Conservation (phyloP, 2,329 filamentous ascomycete species). For the Phaeosphaeria sp. region DNA sequence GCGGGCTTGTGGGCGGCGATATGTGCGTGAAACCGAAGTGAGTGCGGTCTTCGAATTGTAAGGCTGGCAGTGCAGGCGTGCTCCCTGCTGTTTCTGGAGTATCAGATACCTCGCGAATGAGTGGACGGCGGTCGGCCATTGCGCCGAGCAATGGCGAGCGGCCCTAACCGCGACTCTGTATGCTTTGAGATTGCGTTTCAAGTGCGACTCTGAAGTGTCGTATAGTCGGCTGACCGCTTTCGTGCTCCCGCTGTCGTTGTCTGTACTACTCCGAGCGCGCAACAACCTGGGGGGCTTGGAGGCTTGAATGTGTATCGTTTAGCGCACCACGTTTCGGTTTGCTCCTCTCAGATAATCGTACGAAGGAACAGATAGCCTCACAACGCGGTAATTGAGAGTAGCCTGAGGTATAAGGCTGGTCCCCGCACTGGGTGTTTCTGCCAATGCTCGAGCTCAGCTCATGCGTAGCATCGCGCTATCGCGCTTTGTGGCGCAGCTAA, state of each 20-base stretch:
- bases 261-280: neutral
- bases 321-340: neutral
- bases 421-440: neutral
- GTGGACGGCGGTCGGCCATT: constrained; percentile 43
- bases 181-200: constrained; percentile 21
- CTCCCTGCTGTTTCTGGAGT: constrained; percentile 34
- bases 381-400: neutral
- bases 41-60: constrained; percentile 33
- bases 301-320: neutral
- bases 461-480: constrained; percentile 1
- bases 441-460: neutral
- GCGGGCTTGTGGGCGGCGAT: constrained; percentile 30
- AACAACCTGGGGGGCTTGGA: neutral
- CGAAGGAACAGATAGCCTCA: neutral
- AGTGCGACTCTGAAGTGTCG: constrained; percentile 11
- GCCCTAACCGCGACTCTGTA: constrained; percentile 3
- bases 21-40: constrained; percentile 31
- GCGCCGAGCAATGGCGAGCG: constrained; percentile 3
- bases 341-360: neutral
- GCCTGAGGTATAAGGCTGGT: constrained; percentile 4
- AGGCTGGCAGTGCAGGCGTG: constrained; percentile 35
- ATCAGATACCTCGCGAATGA: constrained; percentile 36
- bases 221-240: constrained; percentile 7
- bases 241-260: neutral
- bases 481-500: constrained; percentile 1